These are phyloP conservation scores for Clonostachys byssicola DNA, from an alignment of 2,329 filamentous ascomycete genomes.

Conservation along the genomic window DNA sequence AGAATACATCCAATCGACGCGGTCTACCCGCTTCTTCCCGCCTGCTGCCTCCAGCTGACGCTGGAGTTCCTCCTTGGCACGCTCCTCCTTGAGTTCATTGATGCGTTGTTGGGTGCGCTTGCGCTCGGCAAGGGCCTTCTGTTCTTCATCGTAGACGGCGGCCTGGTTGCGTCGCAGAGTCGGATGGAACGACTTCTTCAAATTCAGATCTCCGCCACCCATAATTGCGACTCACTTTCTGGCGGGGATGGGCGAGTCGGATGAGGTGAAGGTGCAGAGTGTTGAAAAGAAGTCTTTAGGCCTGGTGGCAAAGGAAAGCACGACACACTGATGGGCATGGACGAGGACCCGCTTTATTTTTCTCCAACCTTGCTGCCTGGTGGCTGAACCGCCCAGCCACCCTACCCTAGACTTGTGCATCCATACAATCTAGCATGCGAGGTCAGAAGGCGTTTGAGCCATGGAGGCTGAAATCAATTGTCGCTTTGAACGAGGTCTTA, in stretches of 20 bases:
- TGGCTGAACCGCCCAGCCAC: too few species aligned
- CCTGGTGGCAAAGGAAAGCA: too few species aligned
- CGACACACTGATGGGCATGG: too few species aligned
- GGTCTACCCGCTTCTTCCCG: slow-evolving; percentile 71
- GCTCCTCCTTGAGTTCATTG: slow-evolving; percentile 91
- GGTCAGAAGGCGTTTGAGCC: too few species aligned
- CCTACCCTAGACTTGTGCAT: neutral
- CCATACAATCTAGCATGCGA: too few species aligned
- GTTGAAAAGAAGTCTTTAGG: too few species aligned
- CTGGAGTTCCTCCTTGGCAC: slow-evolving; percentile 87
- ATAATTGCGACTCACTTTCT: slow-evolving; percentile 46
- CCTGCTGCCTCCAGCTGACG: slow-evolving; percentile 85
- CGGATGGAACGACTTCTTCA: slow-evolving; percentile 95
- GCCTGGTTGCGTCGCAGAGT: slow-evolving; percentile 86
- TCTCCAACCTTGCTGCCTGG: too few species aligned
- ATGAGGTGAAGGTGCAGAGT: neutral
- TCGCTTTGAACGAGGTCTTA: too few species aligned
- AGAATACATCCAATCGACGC: slow-evolving; percentile 98
- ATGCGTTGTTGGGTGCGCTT: slow-evolving; percentile 89
- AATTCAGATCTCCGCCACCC: slow-evolving; percentile 91
- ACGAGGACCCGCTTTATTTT: too few species aligned
- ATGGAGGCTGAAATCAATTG: too few species aligned
- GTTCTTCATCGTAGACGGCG: slow-evolving; percentile 86
- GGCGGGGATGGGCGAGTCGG: slow-evolving; percentile 1
- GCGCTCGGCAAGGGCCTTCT: slow-evolving; percentile 88